Evolutionary conservation across 306 rosid species (phyloP).

Genomic region (Prunus dulcis): DNA sequence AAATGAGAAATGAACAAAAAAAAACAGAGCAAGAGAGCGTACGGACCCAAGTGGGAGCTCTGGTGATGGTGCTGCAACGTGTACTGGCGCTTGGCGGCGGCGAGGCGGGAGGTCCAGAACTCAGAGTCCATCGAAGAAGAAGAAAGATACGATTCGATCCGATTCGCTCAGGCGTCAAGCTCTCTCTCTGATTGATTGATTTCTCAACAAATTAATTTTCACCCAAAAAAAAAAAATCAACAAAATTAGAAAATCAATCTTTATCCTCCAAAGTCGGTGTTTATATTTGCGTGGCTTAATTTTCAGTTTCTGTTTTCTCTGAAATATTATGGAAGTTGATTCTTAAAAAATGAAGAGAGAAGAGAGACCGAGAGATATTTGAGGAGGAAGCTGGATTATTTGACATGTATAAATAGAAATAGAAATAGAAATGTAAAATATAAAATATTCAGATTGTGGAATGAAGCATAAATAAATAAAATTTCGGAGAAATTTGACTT

Average conservation of each 20-base stretch:
- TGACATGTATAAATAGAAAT: background rate
- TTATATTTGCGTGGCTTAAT: background rate
- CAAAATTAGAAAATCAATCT: background rate
- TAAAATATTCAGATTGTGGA: background rate
- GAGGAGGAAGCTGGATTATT: background rate
- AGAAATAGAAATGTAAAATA: background rate
- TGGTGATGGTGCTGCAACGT: constrained; percentile 67
- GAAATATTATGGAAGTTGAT: constrained; percentile 12
- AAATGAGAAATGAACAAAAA: background rate
- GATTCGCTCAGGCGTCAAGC: constrained; percentile 27
- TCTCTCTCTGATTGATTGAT: background rate
- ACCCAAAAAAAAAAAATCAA: background rate
- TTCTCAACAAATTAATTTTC: background rate
- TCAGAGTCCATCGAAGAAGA: constrained; percentile 75
- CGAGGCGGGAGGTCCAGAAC: constrained; percentile 91
- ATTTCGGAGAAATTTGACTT: constrained; percentile 33
- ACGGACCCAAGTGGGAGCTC: constrained; percentile 67
- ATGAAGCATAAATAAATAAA: background rate
- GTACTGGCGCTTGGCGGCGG: constrained; percentile 92
- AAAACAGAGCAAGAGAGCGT: background rate
- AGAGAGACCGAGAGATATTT: background rate
- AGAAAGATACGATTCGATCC: background rate
- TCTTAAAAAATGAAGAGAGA: background rate
- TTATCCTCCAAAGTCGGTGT: background rate
- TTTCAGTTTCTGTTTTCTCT: background rate